phyloP scores from a whole-genome alignment of 148 eudicot genomes.

The Rhododendron ferrugineum region DNA sequence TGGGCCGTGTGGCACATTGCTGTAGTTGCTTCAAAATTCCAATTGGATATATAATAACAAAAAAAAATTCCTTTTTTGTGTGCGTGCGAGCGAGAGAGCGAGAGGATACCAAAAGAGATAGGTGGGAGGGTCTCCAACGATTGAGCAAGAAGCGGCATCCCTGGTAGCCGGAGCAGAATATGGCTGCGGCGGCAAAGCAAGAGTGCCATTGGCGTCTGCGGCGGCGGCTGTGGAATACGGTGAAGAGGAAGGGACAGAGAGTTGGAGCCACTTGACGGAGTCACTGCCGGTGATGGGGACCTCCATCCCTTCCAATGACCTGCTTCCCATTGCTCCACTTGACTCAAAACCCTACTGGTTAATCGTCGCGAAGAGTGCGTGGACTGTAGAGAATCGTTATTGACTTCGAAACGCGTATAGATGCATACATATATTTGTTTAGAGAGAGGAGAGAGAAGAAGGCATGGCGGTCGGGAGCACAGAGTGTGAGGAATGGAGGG shows the following conservation, averaged over 20 bases:
- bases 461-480: neutral
- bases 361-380: neutral
- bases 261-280: conserved; percentile 59
- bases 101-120: conserved; percentile 60
- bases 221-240: neutral
- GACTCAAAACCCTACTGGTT: neutral
- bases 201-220: neutral
- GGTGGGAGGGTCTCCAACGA: conserved; percentile 62
- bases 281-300: conserved; percentile 65
- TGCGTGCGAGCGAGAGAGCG: neutral
- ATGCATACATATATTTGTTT: neutral
- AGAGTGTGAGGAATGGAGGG: neutral
- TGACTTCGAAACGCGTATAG: neutral
- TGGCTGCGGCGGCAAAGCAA: conserved; percentile 13
- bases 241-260: conserved; percentile 41
- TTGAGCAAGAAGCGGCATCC: conserved; percentile 59
- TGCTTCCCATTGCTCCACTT: conserved; percentile 26
- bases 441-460: neutral
- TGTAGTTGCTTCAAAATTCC: neutral
- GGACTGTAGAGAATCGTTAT: neutral
- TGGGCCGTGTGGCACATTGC: neutral
- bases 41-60: neutral
- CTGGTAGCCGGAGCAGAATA: conserved; percentile 24
- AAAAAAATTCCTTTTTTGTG: neutral
- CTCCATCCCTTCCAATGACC: conserved; percentile 58